Evolutionary conservation across 495 filamentous ascomycete genomes (phyloP), one percentile per base, ranked within the genome.

Genomic region (Daldinia vernicosa): DNA sequence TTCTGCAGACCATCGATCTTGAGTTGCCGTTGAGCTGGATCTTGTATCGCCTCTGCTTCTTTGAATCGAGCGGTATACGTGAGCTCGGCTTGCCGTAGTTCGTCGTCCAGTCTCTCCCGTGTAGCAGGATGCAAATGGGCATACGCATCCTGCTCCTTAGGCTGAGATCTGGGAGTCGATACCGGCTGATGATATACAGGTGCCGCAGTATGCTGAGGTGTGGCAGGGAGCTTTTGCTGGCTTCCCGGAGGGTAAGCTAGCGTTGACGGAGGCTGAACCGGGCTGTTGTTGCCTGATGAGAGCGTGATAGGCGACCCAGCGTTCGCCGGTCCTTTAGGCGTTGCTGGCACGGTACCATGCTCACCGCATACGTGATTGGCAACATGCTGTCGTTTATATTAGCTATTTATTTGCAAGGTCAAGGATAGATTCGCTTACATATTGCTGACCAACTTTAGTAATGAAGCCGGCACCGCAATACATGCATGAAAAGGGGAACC

Each of bases 1-100:
- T 83, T 84, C 9, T 81, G 79, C 0, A 85, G 69, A 14, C 80
- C 80, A 1, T 82, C 82, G 4, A 84, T 54, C 56, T 69, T 80
- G 9, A 26, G 15, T 7, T 74, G 72, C 6, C 78, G 75, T 26
- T 70, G 60, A 4, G 72, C 74, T 27, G 79, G 78, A 59, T 84
- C 81, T 0, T 53, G 32, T 12, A 81, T 79, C 1, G 8, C 15
- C 53, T 81, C 76, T 0, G 79, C 80, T 59, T 83, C 80, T 7
- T 74, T 74, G 35, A 84, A 81, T 26, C 80, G 75, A 22, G 75
- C 69, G 0, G 69, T 71, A 66, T 81, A 83, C 35, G 71, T 78
- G 3, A 56, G 39, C 67, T 84, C 81, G 1, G 81, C 80, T 19
- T 72, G 71, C 5, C 52, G 65, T 19, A 84, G 75, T 40, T 85